phyloP scores from a whole-genome alignment of 768 basidiomycete species.

The Termitomyces sp. region DNA sequence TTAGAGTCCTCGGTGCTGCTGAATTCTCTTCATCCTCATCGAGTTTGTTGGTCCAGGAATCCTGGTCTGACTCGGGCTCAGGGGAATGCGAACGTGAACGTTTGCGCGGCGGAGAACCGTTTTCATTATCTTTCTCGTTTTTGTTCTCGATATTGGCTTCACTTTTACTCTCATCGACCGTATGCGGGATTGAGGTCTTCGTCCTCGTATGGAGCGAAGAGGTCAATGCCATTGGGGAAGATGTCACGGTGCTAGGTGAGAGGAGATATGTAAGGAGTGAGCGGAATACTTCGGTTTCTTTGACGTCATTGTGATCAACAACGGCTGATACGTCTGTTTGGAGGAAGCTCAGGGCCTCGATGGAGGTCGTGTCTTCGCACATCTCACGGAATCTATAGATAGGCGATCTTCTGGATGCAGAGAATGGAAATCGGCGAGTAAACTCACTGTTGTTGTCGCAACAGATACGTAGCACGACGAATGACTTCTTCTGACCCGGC shows the following conservation, averaged over 20 bases:
- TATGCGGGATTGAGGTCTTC: neutral
- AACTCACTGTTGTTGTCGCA: constrained; percentile 72
- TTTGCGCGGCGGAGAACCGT: constrained; percentile 38
- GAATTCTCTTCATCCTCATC: constrained; percentile 24
- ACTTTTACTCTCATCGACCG: neutral
- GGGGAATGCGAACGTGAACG: constrained; percentile 41
- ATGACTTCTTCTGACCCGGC: constrained; percentile 61
- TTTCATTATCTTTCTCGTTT: constrained; percentile 16
- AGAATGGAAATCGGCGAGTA: neutral
- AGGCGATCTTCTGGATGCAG: neutral
- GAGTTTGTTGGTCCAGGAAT: constrained; percentile 40
- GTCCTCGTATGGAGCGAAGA: neutral
- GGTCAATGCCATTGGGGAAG: constrained; percentile 15
- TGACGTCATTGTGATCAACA: constrained; percentile 62
- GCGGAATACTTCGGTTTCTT: constrained; percentile 62
- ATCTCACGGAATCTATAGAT: constrained; percentile 72
- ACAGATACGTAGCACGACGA: constrained; percentile 56
- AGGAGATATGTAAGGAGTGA: constrained; percentile 65
- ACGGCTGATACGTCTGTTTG: constrained; percentile 66
- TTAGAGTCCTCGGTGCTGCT: constrained; percentile 8
- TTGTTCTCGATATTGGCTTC: constrained; percentile 19
- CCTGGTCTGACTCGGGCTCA: constrained; percentile 22
- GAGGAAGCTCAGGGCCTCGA: constrained; percentile 69
- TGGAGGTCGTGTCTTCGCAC: constrained; percentile 57
- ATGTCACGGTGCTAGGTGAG: constrained; percentile 27